phyloP scores from a whole-genome alignment of 192 early-diverging fungal genomes.

The Coemansia sp. region DNA sequence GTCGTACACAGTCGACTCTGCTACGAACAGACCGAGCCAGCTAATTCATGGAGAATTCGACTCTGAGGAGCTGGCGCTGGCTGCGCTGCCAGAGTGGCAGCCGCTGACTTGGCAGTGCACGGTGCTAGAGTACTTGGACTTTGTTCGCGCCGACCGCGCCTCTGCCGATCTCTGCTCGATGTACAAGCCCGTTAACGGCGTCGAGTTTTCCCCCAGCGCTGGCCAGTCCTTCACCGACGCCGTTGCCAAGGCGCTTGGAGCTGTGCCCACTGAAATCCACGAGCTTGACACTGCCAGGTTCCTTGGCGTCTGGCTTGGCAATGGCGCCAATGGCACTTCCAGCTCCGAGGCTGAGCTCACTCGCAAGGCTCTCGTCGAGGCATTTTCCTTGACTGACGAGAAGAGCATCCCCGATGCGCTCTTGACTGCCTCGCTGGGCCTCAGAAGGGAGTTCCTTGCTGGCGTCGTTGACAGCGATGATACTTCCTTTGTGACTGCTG shows the following conservation, averaged over 20 bases:
- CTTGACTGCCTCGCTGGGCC: constrained; percentile 29
- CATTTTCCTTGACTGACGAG: not conserved
- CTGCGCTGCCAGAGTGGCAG: constrained; percentile 27
- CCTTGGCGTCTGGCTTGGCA: constrained; percentile 43
- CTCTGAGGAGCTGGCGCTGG: constrained; percentile 25
- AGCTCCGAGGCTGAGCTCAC: not conserved
- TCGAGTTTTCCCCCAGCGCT: constrained; percentile 34
- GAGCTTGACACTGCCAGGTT: constrained; percentile 28
- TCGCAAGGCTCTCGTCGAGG: constrained; percentile 1
- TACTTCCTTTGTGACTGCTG: not conserved
- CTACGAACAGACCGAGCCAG: constrained; percentile 9
- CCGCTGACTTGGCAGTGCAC: constrained; percentile 46
- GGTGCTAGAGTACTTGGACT: constrained; percentile 44
- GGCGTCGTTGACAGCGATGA: constrained; percentile 31
- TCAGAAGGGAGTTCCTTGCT: constrained; percentile 41
- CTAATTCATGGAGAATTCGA: constrained; percentile 19
- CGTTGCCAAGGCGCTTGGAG: constrained; percentile 14
- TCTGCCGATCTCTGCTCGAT: constrained; percentile 28
- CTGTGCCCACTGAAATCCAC: constrained; percentile 1
- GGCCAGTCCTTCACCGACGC: constrained; percentile 22
- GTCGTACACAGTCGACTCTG: constrained; percentile 13
- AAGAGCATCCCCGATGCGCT: constrained; percentile 29
- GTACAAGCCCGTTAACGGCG: constrained; percentile 37
- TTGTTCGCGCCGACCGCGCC: constrained; percentile 17
- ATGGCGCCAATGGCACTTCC: not conserved